Conservation (phyloP, 352 stramenopile species). For the Phytopythium sindhum region DNA sequence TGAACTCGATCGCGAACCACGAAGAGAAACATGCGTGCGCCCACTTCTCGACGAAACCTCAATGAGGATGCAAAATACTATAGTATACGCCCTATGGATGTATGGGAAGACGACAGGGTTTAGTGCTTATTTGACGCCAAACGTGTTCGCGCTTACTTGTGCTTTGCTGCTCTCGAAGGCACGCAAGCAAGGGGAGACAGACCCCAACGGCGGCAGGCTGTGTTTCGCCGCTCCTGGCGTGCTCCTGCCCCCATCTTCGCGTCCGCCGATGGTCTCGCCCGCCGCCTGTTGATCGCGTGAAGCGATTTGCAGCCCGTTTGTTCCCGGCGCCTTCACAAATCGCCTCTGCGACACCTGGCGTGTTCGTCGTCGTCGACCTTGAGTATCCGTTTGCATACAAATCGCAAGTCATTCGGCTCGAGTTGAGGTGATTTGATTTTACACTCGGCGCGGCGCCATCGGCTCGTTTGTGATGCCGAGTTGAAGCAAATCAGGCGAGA, state of each 20-base stretch:
- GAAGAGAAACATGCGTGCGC: no score
- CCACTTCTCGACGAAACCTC: no score
- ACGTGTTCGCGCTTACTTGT: no score
- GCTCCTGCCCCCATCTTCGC: neutral
- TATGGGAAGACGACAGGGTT: no score
- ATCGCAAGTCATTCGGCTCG: slow-evolving; percentile 5
- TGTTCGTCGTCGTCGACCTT: neutral
- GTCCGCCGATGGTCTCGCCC: neutral
- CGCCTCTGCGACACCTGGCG: neutral
- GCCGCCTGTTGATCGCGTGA: neutral
- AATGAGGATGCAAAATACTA: no score
- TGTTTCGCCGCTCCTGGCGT: neutral
- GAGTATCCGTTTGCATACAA: slow-evolving; percentile 9
- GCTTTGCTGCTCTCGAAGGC: no score
- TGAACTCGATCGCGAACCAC: neutral
- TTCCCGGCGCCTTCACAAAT: neutral
- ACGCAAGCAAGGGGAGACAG: no score
- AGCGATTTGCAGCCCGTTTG: neutral
- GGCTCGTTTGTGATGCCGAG: slow-evolving; percentile 3
- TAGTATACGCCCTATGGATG: no score
- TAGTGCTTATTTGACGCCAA: no score
- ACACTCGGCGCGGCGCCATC: neutral
- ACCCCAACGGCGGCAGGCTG: no score
- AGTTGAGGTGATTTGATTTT: slow-evolving; percentile 8
- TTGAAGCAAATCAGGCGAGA: slow-evolving; percentile 11